A percentile compares a stretch with the other conserved stretches of the same genome.
Conservation (phyloP, 257 asterid species). For the Plectranthus barbatus region DNA sequence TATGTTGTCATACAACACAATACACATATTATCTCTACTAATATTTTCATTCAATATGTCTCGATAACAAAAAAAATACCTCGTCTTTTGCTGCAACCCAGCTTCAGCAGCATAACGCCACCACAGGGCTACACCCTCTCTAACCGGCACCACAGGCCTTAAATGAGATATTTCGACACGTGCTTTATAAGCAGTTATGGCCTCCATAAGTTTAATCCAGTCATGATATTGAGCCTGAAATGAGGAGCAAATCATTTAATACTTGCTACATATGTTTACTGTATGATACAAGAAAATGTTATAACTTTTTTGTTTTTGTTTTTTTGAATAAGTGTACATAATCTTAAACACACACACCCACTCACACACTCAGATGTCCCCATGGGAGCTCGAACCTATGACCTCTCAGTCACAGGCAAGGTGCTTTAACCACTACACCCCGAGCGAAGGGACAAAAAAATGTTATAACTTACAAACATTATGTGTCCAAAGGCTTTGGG, state of each 20-base stretch:
- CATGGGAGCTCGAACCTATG: too few species aligned
- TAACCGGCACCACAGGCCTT: constrained; percentile 76
- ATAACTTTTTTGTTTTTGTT: too few species aligned
- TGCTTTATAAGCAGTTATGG: constrained; percentile 68
- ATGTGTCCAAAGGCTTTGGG: not conserved
- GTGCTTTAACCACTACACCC: too few species aligned
- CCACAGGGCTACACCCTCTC: constrained; percentile 55
- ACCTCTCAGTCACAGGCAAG: too few species aligned
- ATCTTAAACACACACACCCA: too few species aligned
- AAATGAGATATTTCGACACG: constrained; percentile 80
- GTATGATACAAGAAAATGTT: not conserved
- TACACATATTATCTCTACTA: too few species aligned
- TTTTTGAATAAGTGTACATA: too few species aligned
- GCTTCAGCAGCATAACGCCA: constrained; percentile 98
- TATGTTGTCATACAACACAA: too few species aligned
- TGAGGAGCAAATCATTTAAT: constrained; percentile 9
- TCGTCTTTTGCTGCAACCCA: constrained; percentile 75
- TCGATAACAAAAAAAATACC: too few species aligned
- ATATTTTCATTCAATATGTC: too few species aligned
- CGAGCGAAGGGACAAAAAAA: too few species aligned
- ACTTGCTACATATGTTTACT: not conserved
- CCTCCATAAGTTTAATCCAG: constrained; percentile 98
- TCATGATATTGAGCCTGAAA: constrained; percentile 95
- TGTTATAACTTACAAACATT: not conserved
- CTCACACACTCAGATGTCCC: too few species aligned